Base-by-base conservation (phyloP, 2,329 filamentous ascomycete genomes). In the Pseudocercospora ulei region DNA sequence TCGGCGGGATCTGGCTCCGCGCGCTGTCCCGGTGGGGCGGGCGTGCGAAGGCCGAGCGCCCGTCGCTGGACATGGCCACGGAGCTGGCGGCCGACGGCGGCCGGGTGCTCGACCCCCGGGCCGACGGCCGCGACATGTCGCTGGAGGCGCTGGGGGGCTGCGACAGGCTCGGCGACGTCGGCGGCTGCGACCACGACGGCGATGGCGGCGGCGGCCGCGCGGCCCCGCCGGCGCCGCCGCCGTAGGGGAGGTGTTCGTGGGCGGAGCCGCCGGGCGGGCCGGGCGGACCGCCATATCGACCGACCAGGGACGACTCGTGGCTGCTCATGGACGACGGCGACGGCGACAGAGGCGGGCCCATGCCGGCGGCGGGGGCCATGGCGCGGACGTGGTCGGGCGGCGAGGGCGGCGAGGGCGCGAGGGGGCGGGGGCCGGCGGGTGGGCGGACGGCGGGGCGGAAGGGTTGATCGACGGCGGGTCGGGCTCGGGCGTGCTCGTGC, bases 31-130 rank as follows among this genome's bases (percentile, higher is more conserved):
- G 44, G 22, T 50, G 39, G n/a, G 51, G 47, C 8, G 49, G 46
- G 11, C 29, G 39, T 16, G 40, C 46, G 28, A 54, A 46, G 13
- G 55, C 55, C 54, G 59, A 55, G 77, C 77, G 60, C 41, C 82
- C 85, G 58, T 81, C 79, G 62, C 85, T 95, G 35, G 84, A 92
- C 48, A 82, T 74, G 47, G 82, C 84, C 51, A 95, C 71, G 3
- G 88, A 96, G 49, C 80, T 84, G 16, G 90, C 88, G 38, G 88
- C 87, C 35, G 88, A 95, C 36, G 88, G 74, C 55, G 74, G 75
- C 50, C 64, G 65, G 43, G 63, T 63, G 35, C 56, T 54, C 60
- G 63, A 53, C 51, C 62, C 53, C 61, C 65, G 63, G 66, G 75
- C 64, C 68, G 70, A 61, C 68, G 72, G 77, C 54, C 66, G 49